Percentiles rank a stretch among this genome's conserved stretches.
phyloP scores from a whole-genome alignment of 2,329 filamentous ascomycete species.

The Aspergillus calidoustus region DNA sequence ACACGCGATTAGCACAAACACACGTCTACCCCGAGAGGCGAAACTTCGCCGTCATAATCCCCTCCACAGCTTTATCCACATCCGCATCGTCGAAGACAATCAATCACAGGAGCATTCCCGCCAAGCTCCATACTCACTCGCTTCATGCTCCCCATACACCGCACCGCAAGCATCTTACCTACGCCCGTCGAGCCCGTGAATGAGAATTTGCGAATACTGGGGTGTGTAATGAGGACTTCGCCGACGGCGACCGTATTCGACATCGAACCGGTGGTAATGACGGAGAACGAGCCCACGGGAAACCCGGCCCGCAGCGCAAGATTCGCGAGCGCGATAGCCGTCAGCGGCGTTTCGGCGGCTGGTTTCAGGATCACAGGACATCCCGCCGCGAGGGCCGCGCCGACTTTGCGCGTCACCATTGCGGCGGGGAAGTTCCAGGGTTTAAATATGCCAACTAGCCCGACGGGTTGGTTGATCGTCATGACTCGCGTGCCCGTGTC shows the following conservation, averaged over 20 bases:
- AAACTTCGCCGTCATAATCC: slow-evolving; percentile 84
- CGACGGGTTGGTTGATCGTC: slow-evolving; percentile 64
- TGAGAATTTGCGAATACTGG: slow-evolving; percentile 82
- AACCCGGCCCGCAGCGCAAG: slow-evolving; percentile 82
- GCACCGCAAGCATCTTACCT: slow-evolving; percentile 79
- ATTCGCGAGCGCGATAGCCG: slow-evolving; percentile 80
- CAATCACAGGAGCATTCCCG: slow-evolving; percentile 88
- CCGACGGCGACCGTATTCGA: slow-evolving; percentile 78
- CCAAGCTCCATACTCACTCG: slow-evolving; percentile 84
- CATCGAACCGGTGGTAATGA: slow-evolving; percentile 71
- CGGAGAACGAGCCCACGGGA: slow-evolving; percentile 83
- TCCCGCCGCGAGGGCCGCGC: slow-evolving; percentile 73
- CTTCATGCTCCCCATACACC: slow-evolving; percentile 79
- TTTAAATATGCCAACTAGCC: slow-evolving; percentile 66
- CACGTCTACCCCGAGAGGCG: slow-evolving; percentile 91
- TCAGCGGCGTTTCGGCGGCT: slow-evolving; percentile 86
- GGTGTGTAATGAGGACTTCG: slow-evolving; percentile 26
- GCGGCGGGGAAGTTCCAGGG: slow-evolving; percentile 65
- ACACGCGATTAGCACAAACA: slow-evolving; percentile 69
- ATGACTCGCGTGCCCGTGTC: slow-evolving; percentile 47
- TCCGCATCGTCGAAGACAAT: slow-evolving; percentile 89
- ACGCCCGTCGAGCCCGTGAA: slow-evolving; percentile 77
- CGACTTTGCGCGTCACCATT: slow-evolving; percentile 53
- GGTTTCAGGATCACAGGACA: slow-evolving; percentile 90
- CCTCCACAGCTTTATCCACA: slow-evolving; percentile 76